Evolutionary conservation across 305 asterid species (phyloP), one percentile per base, ranked within the genome.

Genomic region (Plantago rigida): DNA sequence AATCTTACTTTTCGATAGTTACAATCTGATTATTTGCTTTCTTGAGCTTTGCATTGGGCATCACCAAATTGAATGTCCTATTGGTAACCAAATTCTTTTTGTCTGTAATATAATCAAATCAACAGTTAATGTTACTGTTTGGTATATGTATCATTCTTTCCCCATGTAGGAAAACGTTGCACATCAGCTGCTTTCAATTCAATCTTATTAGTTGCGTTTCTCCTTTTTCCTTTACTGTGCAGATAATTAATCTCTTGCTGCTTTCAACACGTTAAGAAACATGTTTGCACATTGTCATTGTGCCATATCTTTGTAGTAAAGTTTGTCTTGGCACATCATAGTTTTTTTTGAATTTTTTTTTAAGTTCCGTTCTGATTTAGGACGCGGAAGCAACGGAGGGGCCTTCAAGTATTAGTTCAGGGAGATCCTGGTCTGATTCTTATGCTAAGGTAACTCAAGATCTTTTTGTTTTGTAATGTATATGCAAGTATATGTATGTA

Each of bases 361-460:
- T 22, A 22, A 0, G 52, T 69, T 75, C 53, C 66, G 55, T 65
- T 73, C 22, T 74, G 67, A 68, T 81, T 77, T 66, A 90, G 96
- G 87, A 84, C 41, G 69, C 70, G 65, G 94, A 81, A 73, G 77
- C 82, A 70, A 73, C 67, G 19, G 89, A 79, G 72, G 85, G 84
- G 71, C 68, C 77, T 44, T 42, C 79, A 17, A 71, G 80, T 71
- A 60, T 64, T 76, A 71, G 70, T 67, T 81, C 86, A 24, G 93
- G 82, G 52, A 77, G 77, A 66, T 64, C 84, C 42, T 79, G 83
- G 86, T 67, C 71, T 67, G 89, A 84, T 81, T 76, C 90, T 63
- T 73, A 75, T 52, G 58, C 78, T 63, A 82, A 89, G 94, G 87
- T 81, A 69, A 28, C 57, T 65, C 26, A 19, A 49, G 54, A 48